phyloP scores from a whole-genome alignment of 2,329 filamentous ascomycete species.

The Raffaelea ambrosiae region DNA sequence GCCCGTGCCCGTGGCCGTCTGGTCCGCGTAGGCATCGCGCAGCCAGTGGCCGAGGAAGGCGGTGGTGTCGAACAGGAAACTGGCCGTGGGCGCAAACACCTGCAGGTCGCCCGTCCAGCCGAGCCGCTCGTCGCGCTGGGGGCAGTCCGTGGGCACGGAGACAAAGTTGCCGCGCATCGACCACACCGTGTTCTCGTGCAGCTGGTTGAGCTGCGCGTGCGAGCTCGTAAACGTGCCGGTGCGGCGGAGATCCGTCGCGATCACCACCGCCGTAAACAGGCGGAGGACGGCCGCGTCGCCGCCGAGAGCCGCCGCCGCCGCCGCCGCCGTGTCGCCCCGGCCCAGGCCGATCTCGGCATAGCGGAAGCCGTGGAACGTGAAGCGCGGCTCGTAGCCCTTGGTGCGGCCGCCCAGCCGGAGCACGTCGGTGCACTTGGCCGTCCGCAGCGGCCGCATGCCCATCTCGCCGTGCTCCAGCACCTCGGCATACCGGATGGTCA shows the following conservation, averaged over 20 bases:
- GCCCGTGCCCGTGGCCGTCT: slow-evolving; percentile 21
- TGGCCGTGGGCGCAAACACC: slow-evolving; percentile 40
- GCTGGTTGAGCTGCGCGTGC: slow-evolving; percentile 38
- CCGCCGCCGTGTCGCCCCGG: slow-evolving; percentile 30
- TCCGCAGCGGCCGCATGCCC: slow-evolving; percentile 29
- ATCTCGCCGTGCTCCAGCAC: slow-evolving; percentile 42
- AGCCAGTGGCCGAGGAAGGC: slow-evolving; percentile 43
- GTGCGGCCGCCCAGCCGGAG: slow-evolving; percentile 19
- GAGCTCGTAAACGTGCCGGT: slow-evolving; percentile 45
- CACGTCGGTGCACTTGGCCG: slow-evolving; percentile 31
- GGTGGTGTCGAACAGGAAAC: slow-evolving; percentile 43
- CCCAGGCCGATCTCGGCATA: slow-evolving; percentile 23
- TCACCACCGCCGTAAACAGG: slow-evolving; percentile 21
- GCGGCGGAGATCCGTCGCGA: slow-evolving; percentile 44
- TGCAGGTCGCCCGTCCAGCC: slow-evolving; percentile 45
- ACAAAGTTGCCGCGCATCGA: slow-evolving; percentile 52
- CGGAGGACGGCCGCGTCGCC: slow-evolving; percentile 10
- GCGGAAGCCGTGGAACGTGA: slow-evolving; percentile 46
- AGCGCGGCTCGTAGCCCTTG: slow-evolving; percentile 33
- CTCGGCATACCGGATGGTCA: slow-evolving; percentile 41
- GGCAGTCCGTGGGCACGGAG: slow-evolving; percentile 48
- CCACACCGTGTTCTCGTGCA: slow-evolving; percentile 48
- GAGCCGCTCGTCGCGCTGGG: slow-evolving; percentile 45
- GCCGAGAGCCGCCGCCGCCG: too few relatives aligned
- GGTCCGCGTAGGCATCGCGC: slow-evolving; percentile 30